These are phyloP conservation scores for Gamarada debralockiae DNA, from an alignment of 495 filamentous ascomycete genomes.

Conservation along the genomic window DNA sequence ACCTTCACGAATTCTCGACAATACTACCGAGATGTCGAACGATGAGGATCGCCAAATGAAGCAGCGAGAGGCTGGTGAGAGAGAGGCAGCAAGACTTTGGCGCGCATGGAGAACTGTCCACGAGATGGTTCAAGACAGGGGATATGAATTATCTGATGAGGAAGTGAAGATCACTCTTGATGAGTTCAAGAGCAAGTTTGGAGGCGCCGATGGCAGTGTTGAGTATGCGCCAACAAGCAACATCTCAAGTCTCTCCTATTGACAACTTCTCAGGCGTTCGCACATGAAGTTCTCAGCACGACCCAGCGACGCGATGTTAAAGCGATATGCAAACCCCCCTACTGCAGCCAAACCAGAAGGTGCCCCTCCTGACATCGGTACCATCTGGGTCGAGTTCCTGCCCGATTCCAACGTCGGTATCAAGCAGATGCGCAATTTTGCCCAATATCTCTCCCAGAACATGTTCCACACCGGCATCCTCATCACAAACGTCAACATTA, in stretches of 20 bases:
- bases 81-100: conserved; percentile 73
- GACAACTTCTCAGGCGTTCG: conserved; percentile 57
- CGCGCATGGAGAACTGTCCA: conserved; percentile 83
- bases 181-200: conserved; percentile 66
- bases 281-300: conserved; percentile 82
- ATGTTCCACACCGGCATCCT: conserved; percentile 88
- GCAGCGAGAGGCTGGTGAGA: conserved; percentile 48
- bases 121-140: conserved; percentile 83
- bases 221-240: conserved; percentile 13
- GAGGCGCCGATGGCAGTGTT: conserved; percentile 55
- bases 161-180: conserved; percentile 80
- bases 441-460: conserved; percentile 68
- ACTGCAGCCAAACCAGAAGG: conserved; percentile 62
- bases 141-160: conserved; percentile 86
- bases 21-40: conserved; percentile 31
- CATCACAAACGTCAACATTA: conserved; percentile 76
- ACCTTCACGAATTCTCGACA: too few species aligned
- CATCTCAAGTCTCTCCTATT: not conserved
- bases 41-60: conserved; percentile 44
- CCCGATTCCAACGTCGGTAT: conserved; percentile 74
- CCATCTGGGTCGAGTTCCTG: conserved; percentile 91
- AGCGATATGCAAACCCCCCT: conserved; percentile 69
- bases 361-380: conserved; percentile 66
- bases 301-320: conserved; percentile 76
- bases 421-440: conserved; percentile 86